Conservation (phyloP, 768 basidiomycete species). For the Russula earlei region DNA sequence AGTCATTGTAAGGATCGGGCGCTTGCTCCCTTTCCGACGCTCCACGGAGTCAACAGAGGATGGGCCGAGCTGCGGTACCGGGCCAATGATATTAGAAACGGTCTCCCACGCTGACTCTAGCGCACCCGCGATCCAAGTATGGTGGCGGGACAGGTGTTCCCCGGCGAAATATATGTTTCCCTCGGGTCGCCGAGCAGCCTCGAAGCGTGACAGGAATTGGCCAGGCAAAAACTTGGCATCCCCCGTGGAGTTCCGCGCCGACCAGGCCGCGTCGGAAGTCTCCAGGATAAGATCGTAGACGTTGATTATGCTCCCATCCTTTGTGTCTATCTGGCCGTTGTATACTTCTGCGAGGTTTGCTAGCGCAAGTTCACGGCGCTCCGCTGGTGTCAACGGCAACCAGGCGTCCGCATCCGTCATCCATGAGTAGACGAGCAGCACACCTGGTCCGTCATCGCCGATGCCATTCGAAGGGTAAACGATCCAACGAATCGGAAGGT, state of each 20-base stretch:
- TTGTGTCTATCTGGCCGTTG: slow-evolving; percentile 12
- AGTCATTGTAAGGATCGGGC: not conserved
- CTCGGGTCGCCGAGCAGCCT: slow-evolving; percentile 20
- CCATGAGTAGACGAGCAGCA: slow-evolving; percentile 24
- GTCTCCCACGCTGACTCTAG: slow-evolving; percentile 18
- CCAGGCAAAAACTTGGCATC: slow-evolving; percentile 27
- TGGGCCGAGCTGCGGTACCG: not conserved
- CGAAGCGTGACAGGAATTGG: slow-evolving; percentile 22
- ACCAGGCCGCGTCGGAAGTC: slow-evolving; percentile 23
- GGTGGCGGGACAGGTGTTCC: slow-evolving; percentile 25
- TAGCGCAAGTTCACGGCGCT: slow-evolving; percentile 19
- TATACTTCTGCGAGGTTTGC: slow-evolving; percentile 21
- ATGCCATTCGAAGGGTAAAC: slow-evolving; percentile 18
- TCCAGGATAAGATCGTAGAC: slow-evolving; percentile 21
- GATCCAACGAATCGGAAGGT: slow-evolving; percentile 19
- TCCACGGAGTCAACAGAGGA: not conserved
- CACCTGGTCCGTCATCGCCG: slow-evolving; percentile 22
- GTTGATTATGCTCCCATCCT: slow-evolving; percentile 15
- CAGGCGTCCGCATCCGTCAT: slow-evolving; percentile 22
- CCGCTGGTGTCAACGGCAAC: slow-evolving; percentile 18
- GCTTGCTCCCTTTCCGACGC: not conserved
- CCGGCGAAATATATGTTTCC: slow-evolving; percentile 24
- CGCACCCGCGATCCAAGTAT: slow-evolving; percentile 26
- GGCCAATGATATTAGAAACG: slow-evolving; percentile 5
- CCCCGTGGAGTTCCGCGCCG: slow-evolving; percentile 22